Evolutionary conservation across 495 filamentous ascomycete species (phyloP).

Genomic region (Lentithecium fluviatile): DNA sequence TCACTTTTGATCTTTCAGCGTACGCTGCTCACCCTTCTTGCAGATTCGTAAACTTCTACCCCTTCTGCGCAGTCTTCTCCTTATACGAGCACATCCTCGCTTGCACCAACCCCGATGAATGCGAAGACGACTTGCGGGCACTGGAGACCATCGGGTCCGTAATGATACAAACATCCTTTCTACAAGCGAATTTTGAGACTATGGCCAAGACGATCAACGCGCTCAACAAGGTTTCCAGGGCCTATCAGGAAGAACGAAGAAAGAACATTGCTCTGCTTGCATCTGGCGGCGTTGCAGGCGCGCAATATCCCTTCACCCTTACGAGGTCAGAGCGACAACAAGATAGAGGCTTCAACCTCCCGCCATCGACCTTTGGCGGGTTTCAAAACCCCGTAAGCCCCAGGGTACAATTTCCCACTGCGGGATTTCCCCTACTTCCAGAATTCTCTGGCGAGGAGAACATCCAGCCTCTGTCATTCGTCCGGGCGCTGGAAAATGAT

Average conservation of each 20-base stretch:
- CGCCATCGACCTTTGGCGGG: too few species aligned
- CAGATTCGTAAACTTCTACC: slow-evolving; percentile 13
- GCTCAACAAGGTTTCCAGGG: slow-evolving; percentile 19
- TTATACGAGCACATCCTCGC: slow-evolving; percentile 17
- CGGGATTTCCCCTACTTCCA: neutral
- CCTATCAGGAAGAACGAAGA: slow-evolving; percentile 1
- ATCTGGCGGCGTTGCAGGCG: too few species aligned
- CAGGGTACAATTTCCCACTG: neutral
- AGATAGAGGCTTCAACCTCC: too few species aligned
- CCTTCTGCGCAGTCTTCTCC: slow-evolving; percentile 18
- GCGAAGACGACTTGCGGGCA: slow-evolving; percentile 10
- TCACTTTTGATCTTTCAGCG: neutral
- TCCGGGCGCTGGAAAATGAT: slow-evolving; percentile 19
- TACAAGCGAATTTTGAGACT: slow-evolving; percentile 1
- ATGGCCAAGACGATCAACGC: slow-evolving; percentile 10
- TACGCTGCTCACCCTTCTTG: neutral
- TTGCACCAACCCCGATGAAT: slow-evolving; percentile 2
- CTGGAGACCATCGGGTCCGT: slow-evolving; percentile 1
- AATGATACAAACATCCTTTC: neutral
- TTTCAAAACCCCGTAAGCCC: too few species aligned
- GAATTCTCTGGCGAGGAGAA: neutral
- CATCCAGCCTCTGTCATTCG: neutral
- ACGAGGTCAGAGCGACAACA: too few species aligned
- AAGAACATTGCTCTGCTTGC: neutral
- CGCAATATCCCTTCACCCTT: too few species aligned